Evolutionary conservation across 2,329 filamentous ascomycete genomes (phyloP).

Genomic region (Fusarium setosum): DNA sequence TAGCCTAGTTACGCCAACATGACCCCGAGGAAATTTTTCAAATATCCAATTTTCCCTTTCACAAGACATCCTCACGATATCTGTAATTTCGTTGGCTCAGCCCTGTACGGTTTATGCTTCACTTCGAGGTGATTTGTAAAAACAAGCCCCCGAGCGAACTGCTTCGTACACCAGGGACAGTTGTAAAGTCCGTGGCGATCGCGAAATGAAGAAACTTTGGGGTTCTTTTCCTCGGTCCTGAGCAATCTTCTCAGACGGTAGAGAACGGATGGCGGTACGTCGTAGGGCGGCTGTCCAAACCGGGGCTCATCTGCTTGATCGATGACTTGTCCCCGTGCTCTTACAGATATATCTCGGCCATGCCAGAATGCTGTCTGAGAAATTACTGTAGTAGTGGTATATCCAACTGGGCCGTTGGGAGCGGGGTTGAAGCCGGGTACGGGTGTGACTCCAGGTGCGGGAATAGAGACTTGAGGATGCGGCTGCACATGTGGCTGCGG

Average conservation of each 20-base stretch:
- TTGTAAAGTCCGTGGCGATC: background rate
- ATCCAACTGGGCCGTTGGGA: too few relatives aligned
- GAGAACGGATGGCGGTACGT: background rate
- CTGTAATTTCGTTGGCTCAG: too few relatives aligned
- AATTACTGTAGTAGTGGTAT: too few relatives aligned
- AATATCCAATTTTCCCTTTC: too few relatives aligned
- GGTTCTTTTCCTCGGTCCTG: background rate
- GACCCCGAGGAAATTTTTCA: too few relatives aligned
- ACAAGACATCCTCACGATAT: too few relatives aligned
- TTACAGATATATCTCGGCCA: background rate
- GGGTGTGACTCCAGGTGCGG: too few relatives aligned
- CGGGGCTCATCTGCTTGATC: background rate
- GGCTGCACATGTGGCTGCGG: too few relatives aligned
- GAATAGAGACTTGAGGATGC: too few relatives aligned
- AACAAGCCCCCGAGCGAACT: background rate
- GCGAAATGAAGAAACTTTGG: background rate
- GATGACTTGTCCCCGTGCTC: background rate
- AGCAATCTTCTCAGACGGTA: background rate
- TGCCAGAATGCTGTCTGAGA: background rate
- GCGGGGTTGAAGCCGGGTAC: too few relatives aligned
- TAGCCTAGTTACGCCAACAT: too few relatives aligned
- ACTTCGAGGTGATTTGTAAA: background rate
- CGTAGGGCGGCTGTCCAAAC: background rate
- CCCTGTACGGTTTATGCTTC: too few relatives aligned
- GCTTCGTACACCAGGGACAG: constrained; percentile 3